These are phyloP conservation scores for Sporothrix mexicana DNA, from an alignment of 2,329 filamentous ascomycete genomes.

Conservation along the genomic window DNA sequence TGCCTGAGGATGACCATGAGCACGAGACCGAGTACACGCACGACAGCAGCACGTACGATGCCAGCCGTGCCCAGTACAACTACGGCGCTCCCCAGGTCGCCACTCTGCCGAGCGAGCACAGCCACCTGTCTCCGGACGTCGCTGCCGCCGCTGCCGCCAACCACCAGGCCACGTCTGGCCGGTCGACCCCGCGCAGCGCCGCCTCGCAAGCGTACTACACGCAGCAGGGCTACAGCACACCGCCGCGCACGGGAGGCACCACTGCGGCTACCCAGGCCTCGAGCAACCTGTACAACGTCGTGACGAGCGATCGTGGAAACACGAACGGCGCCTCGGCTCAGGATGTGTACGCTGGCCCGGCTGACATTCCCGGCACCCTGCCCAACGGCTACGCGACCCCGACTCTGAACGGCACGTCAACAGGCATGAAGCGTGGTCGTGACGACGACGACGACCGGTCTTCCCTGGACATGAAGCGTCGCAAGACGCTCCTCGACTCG, in stretches of 20 bases:
- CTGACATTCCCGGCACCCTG: conserved; percentile 62
- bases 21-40: conserved; percentile 87
- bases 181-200: conserved; percentile 82
- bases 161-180: conserved; percentile 80
- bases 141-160: conserved; percentile 69
- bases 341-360: conserved; percentile 73
- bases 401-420: conserved; percentile 67
- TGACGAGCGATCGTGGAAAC: conserved; percentile 75
- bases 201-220: conserved; percentile 75
- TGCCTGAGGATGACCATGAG: conserved; percentile 72
- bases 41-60: conserved; percentile 75
- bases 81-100: conserved; percentile 69
- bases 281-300: conserved; percentile 87
- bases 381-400: conserved; percentile 66
- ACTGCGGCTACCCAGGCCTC: conserved; percentile 57
- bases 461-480: conserved; percentile 46
- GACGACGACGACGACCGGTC: conserved; percentile 52
- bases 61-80: conserved; percentile 73
- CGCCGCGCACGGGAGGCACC: conserved; percentile 67
- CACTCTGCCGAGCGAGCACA: conserved; percentile 71
- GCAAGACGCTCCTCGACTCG: conserved; percentile 45
- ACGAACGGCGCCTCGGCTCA: conserved; percentile 68
- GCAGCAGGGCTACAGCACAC: conserved; percentile 75
- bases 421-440: conserved; percentile 50
- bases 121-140: conserved; percentile 82